These are phyloP conservation scores for Phytopythium kandeliae DNA, from an alignment of 352 stramenopile species.

Conservation along the genomic window DNA sequence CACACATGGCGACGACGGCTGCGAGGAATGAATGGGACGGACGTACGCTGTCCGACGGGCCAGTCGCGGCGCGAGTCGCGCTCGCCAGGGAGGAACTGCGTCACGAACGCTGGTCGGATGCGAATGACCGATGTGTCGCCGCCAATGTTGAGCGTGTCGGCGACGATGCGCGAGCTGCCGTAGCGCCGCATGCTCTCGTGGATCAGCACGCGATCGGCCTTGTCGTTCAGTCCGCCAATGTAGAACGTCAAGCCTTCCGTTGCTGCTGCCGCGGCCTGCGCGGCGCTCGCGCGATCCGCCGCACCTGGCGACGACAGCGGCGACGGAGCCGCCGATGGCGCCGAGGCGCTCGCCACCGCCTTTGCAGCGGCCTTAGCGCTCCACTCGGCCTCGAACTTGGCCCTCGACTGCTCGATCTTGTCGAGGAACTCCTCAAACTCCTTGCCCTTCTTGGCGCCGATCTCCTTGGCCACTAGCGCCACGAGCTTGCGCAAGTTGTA, in stretches of 20 bases:
- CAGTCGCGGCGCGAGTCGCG: constrained; percentile 56
- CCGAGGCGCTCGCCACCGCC: background rate
- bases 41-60: constrained; percentile 68
- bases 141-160: constrained; percentile 85
- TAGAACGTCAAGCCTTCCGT: constrained; percentile 62
- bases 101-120: constrained; percentile 40
- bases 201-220: constrained; percentile 82
- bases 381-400: constrained; percentile 23
- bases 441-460: constrained; percentile 57
- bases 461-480: constrained; percentile 39
- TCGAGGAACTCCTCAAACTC: constrained; percentile 74
- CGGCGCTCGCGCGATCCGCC: constrained; percentile 2
- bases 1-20: too few species aligned
- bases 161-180: constrained; percentile 71
- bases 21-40: background rate
- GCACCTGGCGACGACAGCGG: too few species aligned
- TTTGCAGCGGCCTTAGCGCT: constrained; percentile 4
- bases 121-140: constrained; percentile 67
- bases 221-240: constrained; percentile 77
- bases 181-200: constrained; percentile 88
- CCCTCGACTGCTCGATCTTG: constrained; percentile 30
- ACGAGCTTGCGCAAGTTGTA: constrained; percentile 52
- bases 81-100: constrained; percentile 38
- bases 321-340: background rate
- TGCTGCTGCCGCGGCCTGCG: constrained; percentile 6